These are phyloP conservation scores for Irpex lacteus DNA, from an alignment of 1,284 basidiomycete genomes.

Conservation along the genomic window DNA sequence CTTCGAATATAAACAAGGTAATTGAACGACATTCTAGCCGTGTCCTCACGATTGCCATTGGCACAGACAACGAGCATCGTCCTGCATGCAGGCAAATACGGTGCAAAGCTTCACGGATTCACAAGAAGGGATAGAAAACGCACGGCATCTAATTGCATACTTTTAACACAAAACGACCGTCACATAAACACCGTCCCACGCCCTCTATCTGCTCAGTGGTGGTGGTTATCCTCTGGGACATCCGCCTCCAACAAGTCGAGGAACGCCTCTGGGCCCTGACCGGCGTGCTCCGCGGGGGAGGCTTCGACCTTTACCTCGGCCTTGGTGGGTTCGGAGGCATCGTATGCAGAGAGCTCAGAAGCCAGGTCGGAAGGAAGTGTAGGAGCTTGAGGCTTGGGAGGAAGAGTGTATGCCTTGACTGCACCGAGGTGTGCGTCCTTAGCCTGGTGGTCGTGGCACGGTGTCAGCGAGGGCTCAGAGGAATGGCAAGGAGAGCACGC, in stretches of 20 bases:
- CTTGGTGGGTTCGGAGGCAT: conserved; percentile 69
- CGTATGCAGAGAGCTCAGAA: conserved; percentile 77
- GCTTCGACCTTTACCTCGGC: conserved; percentile 34
- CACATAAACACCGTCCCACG: not conserved
- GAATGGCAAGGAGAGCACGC: conserved; percentile 24
- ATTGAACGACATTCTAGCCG: too few species aligned
- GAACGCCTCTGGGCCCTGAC: conserved; percentile 55
- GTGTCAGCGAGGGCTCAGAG: not conserved
- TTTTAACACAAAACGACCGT: not conserved
- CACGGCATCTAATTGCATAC: not conserved
- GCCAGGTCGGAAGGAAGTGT: conserved; percentile 77
- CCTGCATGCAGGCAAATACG: not conserved
- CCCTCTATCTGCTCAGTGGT: conserved; percentile 36
- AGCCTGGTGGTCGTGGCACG: conserved; percentile 41
- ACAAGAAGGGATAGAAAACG: not conserved
- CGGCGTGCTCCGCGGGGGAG: conserved; percentile 27
- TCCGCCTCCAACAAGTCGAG: conserved; percentile 58
- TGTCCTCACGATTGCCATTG: not conserved
- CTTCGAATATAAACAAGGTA: too few species aligned
- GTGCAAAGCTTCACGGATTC: not conserved
- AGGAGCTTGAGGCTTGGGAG: conserved; percentile 67
- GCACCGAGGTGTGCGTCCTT: conserved; percentile 82
- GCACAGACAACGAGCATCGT: not conserved
- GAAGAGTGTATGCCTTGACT: conserved; percentile 74
- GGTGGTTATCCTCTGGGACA: conserved; percentile 52